A percentile compares a stretch with the other conserved stretches of the same genome.
These are phyloP conservation scores for Elsinoe perseae DNA, from an alignment of 2,329 filamentous ascomycete genomes.

Conservation along the genomic window DNA sequence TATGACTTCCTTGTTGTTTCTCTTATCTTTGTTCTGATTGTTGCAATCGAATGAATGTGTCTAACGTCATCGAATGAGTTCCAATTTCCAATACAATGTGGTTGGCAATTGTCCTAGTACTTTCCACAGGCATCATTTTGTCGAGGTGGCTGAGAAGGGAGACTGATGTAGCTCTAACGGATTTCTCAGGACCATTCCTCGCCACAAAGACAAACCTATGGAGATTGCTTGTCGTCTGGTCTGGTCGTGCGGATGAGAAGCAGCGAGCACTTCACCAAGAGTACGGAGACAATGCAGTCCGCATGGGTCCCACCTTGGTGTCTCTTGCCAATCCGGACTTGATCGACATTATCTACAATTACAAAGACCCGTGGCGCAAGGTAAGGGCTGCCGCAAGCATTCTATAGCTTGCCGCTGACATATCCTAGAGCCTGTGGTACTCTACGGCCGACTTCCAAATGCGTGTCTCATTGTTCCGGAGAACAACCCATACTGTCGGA, in stretches of 20 bases:
- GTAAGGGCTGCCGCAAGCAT: background rate
- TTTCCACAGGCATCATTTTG: too few species aligned
- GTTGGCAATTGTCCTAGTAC: too few species aligned
- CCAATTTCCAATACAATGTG: too few species aligned
- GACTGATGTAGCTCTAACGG: too few species aligned
- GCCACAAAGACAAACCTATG: conserved; percentile 30
- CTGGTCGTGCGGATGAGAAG: conserved; percentile 19
- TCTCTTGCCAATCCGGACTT: conserved; percentile 62
- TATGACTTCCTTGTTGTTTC: too few species aligned
- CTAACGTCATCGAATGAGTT: too few species aligned
- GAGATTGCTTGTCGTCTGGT: conserved; percentile 23
- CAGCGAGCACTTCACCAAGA: conserved; percentile 49
- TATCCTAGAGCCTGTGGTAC: background rate
- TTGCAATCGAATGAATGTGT: too few species aligned
- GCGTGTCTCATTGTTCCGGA: too few species aligned
- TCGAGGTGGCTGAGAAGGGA: too few species aligned
- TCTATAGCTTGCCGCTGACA: background rate
- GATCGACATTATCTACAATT: conserved; percentile 59
- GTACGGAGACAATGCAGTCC: conserved; percentile 60
- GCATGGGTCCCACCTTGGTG: conserved; percentile 68
- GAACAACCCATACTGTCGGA: too few species aligned
- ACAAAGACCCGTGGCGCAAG: conserved; percentile 20
- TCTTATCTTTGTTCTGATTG: too few species aligned
- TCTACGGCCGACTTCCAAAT: background rate
- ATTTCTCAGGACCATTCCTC: conserved; percentile 28